These are phyloP conservation scores for Pyrus betulifolia DNA, from an alignment of 306 rosid species.

Conservation along the genomic window DNA sequence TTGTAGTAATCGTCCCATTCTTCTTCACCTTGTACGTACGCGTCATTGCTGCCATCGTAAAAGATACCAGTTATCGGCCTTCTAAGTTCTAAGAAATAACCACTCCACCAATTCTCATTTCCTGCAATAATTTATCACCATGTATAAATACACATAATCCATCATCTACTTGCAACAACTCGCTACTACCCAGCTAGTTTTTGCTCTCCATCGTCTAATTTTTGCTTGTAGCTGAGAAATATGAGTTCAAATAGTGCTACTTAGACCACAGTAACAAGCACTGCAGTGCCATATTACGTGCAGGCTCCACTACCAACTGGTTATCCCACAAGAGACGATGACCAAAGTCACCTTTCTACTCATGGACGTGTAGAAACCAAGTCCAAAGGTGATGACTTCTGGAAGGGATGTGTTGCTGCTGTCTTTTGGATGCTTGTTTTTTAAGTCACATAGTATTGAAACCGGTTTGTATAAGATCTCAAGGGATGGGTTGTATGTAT, in stretches of 20 bases:
- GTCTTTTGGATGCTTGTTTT: conserved; percentile 10
- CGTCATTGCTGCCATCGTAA: neutral
- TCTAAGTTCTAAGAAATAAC: neutral
- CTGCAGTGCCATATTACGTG: neutral
- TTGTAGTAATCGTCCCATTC: neutral
- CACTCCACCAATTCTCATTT: neutral
- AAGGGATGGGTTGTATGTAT: too few relatives aligned
- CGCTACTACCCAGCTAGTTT: neutral
- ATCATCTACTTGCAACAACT: neutral
- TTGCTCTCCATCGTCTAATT: neutral
- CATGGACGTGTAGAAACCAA: conserved; percentile 7
- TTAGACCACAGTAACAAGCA: neutral
- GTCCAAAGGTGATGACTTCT: conserved; percentile 5
- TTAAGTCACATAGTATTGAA: neutral
- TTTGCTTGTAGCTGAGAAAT: neutral
- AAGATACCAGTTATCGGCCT: neutral
- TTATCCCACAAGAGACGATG: neutral
- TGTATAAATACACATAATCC: neutral
- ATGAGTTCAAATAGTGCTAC: neutral
- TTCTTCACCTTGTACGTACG: neutral
- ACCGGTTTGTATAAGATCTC: too few relatives aligned
- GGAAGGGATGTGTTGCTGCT: conserved; percentile 16
- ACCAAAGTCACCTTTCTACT: neutral
- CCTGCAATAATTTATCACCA: neutral
- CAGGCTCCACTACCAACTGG: neutral